Base-by-base conservation (phyloP, 768 basidiomycete genomes). In the Kwoniella botswanensis region DNA sequence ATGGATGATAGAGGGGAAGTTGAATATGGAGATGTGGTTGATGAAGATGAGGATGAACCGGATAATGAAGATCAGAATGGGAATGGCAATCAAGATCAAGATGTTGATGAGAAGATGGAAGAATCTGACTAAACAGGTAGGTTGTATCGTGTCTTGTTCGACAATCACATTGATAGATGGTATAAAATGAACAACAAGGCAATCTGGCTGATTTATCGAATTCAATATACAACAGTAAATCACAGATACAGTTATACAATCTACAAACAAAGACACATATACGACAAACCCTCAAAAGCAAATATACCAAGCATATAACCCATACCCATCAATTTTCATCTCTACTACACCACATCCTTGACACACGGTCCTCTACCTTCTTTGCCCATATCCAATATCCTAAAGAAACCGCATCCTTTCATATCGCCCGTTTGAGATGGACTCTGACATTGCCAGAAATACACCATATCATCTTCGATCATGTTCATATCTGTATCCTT, bases 331-430 rank as follows among this genome's bases (percentile, higher is more conserved):
- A n/a, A n/a, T 24, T 55, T 24, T 55, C 54, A 56, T 24, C 44
- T 29, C 43, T 4, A 24, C 15, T 44, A 26, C 4, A 21, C 35
- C 35, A 2, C 13, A 70, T 76, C 79, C 12, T 57, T 71, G 26
- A 79, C 55, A 70, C 78, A 82, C 12, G 82, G 82, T 9, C 82
- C 81, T 54, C 82, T 42, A 17, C 82, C 82, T 54, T 83, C 84
- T 13, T 65, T 73, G 41, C 68, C 62, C 66, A 79, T 68, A 72
- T 83, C 81, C 54, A 84, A 60, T 4, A 84, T 71, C 59, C 73
- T 74, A 63, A 83, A 84, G 66, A 80, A 84, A 21, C 79, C 79
- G 64, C 84, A 84, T 2, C 84, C 83, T 68, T 82, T 81, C 70
- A 79, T 35, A 44, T 80, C 75, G 1, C 82, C 82, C 2, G 80